Base-by-base conservation (phyloP, 2,329 filamentous ascomycete genomes). In the Byssothecium circinans region DNA sequence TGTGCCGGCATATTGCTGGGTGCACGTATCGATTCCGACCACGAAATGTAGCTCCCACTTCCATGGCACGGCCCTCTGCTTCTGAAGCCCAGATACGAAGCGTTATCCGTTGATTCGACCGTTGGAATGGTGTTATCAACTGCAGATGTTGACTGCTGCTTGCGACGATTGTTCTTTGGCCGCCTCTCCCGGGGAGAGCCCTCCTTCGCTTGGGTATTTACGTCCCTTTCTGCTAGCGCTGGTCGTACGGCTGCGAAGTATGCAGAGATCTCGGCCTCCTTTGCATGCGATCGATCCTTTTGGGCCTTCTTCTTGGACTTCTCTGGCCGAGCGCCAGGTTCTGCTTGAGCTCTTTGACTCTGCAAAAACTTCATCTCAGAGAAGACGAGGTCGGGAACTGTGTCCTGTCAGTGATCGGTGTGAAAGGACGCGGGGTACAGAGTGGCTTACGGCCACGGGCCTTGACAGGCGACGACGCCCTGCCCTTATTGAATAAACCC, bases 371-470 rank as follows among this genome's bases (percentile, higher is more conserved):
- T 73, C 73, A 79, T 76, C 55, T 78, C 75, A 22, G 76, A 76
- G 61, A 80, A 80, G 22, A 75, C 73, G 33, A 79, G 68, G 60
- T 80, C 76, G 22, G 77, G 77, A 41, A 79, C 77, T 80, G 56
- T 47, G 50, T 35, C 38, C 39, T 42, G 43, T 66, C 48, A 69
- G 55, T 34, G 45, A 53, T 54, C 46, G 32, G 45, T 38, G 49
- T 37, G 43, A 38, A 29, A 45, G 49, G 46, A 43, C 44, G 46
- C 45, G 40, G 25, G 33, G 23, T 36, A 53, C 47, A 47, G 45
- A 33, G 38, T 41, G 44, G 59, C 67, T 61, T 61, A 76, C 77
- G 61, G 55, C 74, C 75, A 57, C 68, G 67, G 18, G 74, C 70
- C 52, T 62, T 70, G 47, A 74, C 58, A 29, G 74, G 73, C 29